Percentiles rank a stretch among this genome's conserved stretches.
Evolutionary conservation across 495 filamentous ascomycete species (phyloP).

Genomic region (Apodospora peruviana): DNA sequence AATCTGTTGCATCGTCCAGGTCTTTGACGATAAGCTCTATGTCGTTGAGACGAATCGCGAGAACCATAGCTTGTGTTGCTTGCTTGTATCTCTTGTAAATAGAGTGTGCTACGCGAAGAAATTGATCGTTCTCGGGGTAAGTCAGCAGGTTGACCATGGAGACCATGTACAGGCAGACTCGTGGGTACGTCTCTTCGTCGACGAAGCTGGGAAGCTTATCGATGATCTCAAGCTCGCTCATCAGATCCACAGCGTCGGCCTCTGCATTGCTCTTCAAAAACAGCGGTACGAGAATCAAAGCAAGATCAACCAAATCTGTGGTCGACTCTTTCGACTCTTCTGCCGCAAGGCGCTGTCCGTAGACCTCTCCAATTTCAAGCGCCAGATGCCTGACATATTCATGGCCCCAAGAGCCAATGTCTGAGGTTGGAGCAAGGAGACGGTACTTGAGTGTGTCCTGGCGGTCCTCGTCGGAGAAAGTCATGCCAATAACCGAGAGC

Average conservation of each 20-base stretch:
- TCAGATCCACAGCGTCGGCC: constrained; percentile 92
- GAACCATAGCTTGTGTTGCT: constrained; percentile 83
- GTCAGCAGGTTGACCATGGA: constrained; percentile 98
- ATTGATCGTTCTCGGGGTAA: constrained; percentile 92
- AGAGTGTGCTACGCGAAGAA: constrained; percentile 81
- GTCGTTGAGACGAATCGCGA: constrained; percentile 92
- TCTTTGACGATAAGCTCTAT: constrained; percentile 70
- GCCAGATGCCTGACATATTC: constrained; percentile 97
- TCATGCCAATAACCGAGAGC: constrained; percentile 97
- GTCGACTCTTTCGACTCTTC: constrained; percentile 66
- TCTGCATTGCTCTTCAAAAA: constrained; percentile 97
- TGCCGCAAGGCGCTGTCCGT: constrained; percentile 59
- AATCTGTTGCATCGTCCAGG: constrained; percentile 73
- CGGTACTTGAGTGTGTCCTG: constrained; percentile 94
- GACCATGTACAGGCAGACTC: constrained; percentile 97
- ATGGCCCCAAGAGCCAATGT: constrained; percentile 96
- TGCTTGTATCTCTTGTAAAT: constrained; percentile 93
- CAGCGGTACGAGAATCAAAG: constrained; percentile 79
- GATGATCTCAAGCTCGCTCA: constrained; percentile 96
- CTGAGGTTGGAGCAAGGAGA: constrained; percentile 79
- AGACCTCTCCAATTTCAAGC: constrained; percentile 92
- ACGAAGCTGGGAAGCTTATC: constrained; percentile 83
- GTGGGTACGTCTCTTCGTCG: constrained; percentile 87
- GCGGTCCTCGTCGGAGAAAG: constrained; percentile 92
- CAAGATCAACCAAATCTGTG: constrained; percentile 77